A percentile compares a stretch with the other conserved stretches of the same genome.
These are phyloP conservation scores for Fonsecaea pedrosoi DNA, from an alignment of 2,329 filamentous ascomycete genomes.

Conservation along the genomic window DNA sequence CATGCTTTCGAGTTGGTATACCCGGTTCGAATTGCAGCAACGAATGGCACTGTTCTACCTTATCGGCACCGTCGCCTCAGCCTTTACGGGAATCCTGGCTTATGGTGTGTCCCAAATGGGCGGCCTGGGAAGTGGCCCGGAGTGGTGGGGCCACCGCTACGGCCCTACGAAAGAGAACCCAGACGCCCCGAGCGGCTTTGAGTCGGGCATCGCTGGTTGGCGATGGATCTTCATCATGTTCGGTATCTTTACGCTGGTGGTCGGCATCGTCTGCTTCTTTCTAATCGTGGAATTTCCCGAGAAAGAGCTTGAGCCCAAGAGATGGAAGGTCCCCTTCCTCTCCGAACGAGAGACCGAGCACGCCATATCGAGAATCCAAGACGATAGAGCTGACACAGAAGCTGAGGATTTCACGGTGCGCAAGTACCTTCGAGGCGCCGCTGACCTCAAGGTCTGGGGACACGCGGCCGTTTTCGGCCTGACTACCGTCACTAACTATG, in stretches of 20 bases:
- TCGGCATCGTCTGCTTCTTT: slow-evolving; percentile 52
- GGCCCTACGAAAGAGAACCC: no score
- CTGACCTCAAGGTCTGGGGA: slow-evolving; percentile 62
- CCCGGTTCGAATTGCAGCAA: slow-evolving; percentile 45
- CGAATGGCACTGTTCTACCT: slow-evolving; percentile 57
- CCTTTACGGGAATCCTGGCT: slow-evolving; percentile 47
- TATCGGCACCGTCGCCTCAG: slow-evolving; percentile 55
- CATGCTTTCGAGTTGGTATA: slow-evolving; percentile 55
- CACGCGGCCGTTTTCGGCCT: slow-evolving; percentile 58
- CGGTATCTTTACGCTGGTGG: slow-evolving; percentile 47
- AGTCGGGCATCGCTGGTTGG: slow-evolving; percentile 51
- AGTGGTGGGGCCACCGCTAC: no score
- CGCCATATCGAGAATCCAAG: slow-evolving; percentile 57
- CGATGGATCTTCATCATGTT: slow-evolving; percentile 30
- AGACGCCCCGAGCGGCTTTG: no score
- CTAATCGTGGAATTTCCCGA: slow-evolving; percentile 54
- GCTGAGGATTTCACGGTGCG: slow-evolving; percentile 55
- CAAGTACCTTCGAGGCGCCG: slow-evolving; percentile 56
- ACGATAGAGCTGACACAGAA: slow-evolving; percentile 61
- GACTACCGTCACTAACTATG: slow-evolving; percentile 75
- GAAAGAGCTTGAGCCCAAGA: slow-evolving; percentile 31
- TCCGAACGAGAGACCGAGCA: slow-evolving; percentile 38
- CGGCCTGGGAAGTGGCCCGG: slow-evolving; percentile 55
- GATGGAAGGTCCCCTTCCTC: slow-evolving; percentile 44
- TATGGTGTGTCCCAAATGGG: slow-evolving; percentile 50